Percentiles rank a stretch among this genome's conserved stretches.
phyloP scores from a whole-genome alignment of 768 basidiomycete genomes.

The Trametes villosa region DNA sequence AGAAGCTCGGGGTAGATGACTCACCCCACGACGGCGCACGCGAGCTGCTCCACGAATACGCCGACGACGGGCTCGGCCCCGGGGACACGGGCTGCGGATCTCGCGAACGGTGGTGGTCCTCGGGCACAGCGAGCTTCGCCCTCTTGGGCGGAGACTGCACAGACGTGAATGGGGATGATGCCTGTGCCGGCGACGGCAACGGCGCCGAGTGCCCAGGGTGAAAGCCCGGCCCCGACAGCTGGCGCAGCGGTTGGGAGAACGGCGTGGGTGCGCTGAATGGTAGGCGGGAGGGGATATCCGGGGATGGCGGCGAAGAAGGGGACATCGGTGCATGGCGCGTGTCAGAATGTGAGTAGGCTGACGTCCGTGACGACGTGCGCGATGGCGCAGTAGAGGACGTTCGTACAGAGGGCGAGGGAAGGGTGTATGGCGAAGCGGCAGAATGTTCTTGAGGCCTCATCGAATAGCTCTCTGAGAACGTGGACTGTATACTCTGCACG shows the following conservation, averaged over 20 bases:
- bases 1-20: neutral
- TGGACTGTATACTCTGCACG: conserved; percentile 11
- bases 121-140: conserved; percentile 1
- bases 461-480: conserved; percentile 3
- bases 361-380: neutral
- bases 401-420: neutral
- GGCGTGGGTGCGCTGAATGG: neutral
- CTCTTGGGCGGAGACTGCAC: conserved; percentile 19
- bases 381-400: neutral
- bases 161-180: neutral
- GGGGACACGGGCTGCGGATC: conserved; percentile 5
- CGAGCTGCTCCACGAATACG: conserved; percentile 10
- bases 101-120: neutral
- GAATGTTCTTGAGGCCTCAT: neutral
- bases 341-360: neutral
- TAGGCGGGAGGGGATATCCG: neutral
- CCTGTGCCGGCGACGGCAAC: neutral
- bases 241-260: neutral
- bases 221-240: no score
- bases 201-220: neutral
- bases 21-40: conserved; percentile 6
- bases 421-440: neutral
- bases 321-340: neutral
- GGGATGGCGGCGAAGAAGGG: neutral
- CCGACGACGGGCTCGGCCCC: neutral